Percentiles rank a stretch among this genome's conserved stretches.
Conservation (phyloP, 805 yeast genomes). For the Teunomyces atbi region DNA sequence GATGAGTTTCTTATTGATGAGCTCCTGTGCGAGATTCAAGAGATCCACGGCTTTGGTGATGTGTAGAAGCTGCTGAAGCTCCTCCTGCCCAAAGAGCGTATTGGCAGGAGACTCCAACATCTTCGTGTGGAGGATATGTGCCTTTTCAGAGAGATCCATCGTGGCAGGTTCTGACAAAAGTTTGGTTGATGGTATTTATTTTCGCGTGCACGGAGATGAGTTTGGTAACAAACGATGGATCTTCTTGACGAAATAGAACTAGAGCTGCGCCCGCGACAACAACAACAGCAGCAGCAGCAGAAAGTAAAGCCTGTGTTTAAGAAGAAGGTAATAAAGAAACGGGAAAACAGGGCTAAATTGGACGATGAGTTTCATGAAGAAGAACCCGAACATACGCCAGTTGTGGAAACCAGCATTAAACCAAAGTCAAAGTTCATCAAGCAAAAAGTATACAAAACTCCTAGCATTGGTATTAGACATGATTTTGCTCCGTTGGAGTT, state of each 20-base stretch:
- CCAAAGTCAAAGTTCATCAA: neutral
- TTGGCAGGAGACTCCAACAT: slow-evolving; percentile 57
- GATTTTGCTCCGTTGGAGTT: neutral
- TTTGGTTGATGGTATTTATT: neutral
- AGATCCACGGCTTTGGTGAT: slow-evolving; percentile 44
- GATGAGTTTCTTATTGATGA: slow-evolving; percentile 57
- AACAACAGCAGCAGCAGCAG: neutral
- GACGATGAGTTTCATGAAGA: slow-evolving; percentile 1
- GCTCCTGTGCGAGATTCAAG: slow-evolving; percentile 49
- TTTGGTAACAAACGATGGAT: neutral
- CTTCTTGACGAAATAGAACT: slow-evolving; percentile 2
- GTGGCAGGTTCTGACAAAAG: slow-evolving; percentile 4
- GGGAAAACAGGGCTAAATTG: neutral
- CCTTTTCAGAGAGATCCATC: slow-evolving; percentile 39
- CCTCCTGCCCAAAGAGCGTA: slow-evolving; percentile 63
- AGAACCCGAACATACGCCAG: slow-evolving; percentile 1
- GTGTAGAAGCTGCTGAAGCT: slow-evolving; percentile 53
- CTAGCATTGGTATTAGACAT: neutral
- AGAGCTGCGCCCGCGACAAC: neutral
- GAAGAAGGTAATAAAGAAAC: slow-evolving; percentile 11
- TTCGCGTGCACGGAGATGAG: slow-evolving; percentile 4
- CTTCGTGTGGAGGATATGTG: slow-evolving; percentile 56
- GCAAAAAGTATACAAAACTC: slow-evolving; percentile 1
- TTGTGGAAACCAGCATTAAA: neutral
- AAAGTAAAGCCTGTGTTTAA: slow-evolving; percentile 8